Conservation (phyloP, 352 stramenopile species). For the Phytophthora constricta region DNA sequence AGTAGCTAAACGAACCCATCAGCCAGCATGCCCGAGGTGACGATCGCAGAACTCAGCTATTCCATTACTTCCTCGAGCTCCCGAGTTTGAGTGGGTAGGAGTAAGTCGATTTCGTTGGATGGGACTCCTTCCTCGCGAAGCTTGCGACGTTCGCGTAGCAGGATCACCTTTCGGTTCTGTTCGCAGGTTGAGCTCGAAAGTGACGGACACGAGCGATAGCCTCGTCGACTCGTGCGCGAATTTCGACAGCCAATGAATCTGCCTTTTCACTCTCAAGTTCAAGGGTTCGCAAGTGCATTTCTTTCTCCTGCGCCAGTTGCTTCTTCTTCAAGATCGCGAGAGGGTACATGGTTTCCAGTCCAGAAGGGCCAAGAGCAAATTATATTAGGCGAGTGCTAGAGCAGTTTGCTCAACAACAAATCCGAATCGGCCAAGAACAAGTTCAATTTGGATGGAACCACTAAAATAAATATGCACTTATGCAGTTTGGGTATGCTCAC, state of each 20-base stretch:
- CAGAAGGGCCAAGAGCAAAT: too few species aligned
- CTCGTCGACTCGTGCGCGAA: background rate
- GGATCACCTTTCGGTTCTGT: background rate
- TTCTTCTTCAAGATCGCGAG: background rate
- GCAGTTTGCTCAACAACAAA: too few species aligned
- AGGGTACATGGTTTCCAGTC: too few species aligned
- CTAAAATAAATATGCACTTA: too few species aligned
- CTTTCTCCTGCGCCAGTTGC: background rate
- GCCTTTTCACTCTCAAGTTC: background rate
- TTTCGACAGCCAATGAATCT: background rate
- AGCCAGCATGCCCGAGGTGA: background rate
- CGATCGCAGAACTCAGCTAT: constrained; percentile 14
- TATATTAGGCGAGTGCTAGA: too few species aligned
- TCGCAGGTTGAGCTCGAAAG: background rate
- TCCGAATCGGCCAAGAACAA: too few species aligned
- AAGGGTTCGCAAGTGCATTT: background rate
- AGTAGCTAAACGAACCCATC: constrained; percentile 11
- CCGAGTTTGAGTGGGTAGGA: background rate
- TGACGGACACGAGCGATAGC: background rate
- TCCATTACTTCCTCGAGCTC: constrained; percentile 21
- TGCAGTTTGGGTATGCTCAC: too few species aligned
- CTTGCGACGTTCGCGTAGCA: constrained; percentile 4
- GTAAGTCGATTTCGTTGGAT: background rate
- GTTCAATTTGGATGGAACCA: too few species aligned
- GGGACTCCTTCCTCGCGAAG: constrained; percentile 10